Evolutionary conservation across 352 stramenopile species (phyloP).

Genomic region (Peronospora destructor): DNA sequence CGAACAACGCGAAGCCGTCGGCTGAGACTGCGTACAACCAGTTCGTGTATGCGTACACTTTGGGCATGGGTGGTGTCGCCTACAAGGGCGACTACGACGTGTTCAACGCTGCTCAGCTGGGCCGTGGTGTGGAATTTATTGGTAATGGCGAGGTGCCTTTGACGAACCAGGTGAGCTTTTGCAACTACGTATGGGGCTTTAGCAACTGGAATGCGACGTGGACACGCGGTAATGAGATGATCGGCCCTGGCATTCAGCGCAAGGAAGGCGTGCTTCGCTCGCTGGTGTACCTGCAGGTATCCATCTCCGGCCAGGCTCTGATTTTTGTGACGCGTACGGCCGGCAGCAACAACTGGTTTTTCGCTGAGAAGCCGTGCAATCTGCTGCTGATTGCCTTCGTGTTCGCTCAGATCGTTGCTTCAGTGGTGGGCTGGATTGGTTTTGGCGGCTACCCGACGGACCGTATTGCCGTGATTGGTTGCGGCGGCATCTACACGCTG

Average conservation of each 20-base stretch:
- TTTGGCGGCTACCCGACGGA: constrained; percentile 62
- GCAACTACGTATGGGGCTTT: constrained; percentile 58
- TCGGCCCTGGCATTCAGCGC: constrained; percentile 55
- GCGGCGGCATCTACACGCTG: constrained; percentile 51
- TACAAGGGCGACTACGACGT: constrained; percentile 36
- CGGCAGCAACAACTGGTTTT: constrained; percentile 73
- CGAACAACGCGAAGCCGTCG: constrained; percentile 32
- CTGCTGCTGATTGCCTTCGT: constrained; percentile 63
- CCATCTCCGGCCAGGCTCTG: constrained; percentile 63
- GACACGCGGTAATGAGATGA: constrained; percentile 52
- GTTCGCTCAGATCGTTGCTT: constrained; percentile 58
- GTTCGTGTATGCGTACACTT: constrained; percentile 54
- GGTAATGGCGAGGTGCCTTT: constrained; percentile 51
- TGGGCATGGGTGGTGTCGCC: constrained; percentile 21
- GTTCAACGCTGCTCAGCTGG: constrained; percentile 38
- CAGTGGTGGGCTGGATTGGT: constrained; percentile 56
- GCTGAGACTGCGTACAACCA: constrained; percentile 45
- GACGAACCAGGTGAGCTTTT: constrained; percentile 62
- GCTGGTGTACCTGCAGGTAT: constrained; percentile 67
- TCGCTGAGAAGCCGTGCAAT: constrained; percentile 57
- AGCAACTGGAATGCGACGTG: constrained; percentile 69
- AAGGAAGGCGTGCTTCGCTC: constrained; percentile 63
- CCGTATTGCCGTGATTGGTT: constrained; percentile 59
- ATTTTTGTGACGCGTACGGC: constrained; percentile 73
- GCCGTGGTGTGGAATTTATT: constrained; percentile 46